Evolutionary conservation across 2,329 filamentous ascomycete species (phyloP).

Genomic region (Pseudopithomyces maydicus): DNA sequence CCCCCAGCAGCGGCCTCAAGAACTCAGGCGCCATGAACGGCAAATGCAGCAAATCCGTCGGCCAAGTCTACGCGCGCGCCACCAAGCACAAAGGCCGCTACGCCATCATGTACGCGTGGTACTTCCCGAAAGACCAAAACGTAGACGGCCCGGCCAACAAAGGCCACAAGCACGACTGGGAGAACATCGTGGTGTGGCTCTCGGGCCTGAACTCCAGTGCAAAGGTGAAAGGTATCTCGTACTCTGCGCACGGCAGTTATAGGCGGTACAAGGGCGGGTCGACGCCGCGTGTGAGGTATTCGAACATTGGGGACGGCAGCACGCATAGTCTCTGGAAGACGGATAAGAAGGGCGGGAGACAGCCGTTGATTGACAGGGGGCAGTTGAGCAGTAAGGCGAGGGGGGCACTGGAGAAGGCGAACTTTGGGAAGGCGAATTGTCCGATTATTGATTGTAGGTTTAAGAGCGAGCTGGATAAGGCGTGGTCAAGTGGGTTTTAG

Average conservation of each 20-base stretch:
- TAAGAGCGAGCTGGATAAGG: neutral
- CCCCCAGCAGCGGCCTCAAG: neutral
- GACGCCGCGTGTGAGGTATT: neutral
- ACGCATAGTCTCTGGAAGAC: neutral
- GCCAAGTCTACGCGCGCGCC: neutral
- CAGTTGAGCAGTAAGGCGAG: neutral
- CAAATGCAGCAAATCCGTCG: neutral
- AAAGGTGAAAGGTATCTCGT: no score
- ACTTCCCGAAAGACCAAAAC: neutral
- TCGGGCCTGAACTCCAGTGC: no score
- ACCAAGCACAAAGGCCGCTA: neutral
- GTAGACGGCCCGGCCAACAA: neutral
- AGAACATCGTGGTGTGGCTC: neutral
- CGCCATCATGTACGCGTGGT: neutral
- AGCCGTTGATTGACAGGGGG: neutral
- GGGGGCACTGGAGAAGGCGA: neutral
- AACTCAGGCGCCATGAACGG: neutral
- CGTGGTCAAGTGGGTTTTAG: no score
- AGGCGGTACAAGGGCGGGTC: neutral
- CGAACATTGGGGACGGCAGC: neutral
- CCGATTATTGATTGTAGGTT: neutral
- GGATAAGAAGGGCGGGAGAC: neutral
- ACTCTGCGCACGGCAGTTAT: no score
- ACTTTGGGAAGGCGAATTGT: neutral
- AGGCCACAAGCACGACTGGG: neutral